Evolutionary conservation across 176 grass and related monocot species (phyloP).

Genomic region (Thinopyrum elongatum): DNA sequence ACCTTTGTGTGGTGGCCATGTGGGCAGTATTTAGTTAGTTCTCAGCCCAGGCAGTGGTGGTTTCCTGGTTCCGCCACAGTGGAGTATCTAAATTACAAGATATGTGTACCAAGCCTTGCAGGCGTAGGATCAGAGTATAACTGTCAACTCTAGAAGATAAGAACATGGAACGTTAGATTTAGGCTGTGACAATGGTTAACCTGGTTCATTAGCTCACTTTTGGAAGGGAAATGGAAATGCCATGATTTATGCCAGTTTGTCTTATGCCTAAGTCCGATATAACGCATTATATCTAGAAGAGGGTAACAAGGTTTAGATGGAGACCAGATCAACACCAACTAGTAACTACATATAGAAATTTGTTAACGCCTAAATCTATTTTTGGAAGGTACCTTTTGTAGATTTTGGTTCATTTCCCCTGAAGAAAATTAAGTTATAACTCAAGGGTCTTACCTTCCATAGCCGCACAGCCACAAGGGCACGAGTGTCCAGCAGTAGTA

Average conservation of each 20-base stretch:
- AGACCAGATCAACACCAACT: neutral
- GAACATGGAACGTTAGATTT: too few species aligned
- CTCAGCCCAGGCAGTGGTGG: too few species aligned
- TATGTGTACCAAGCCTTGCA: too few species aligned
- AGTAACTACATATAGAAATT: neutral
- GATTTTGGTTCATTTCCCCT: neutral
- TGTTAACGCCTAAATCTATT: neutral
- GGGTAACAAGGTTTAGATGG: neutral
- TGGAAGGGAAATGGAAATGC: too few species aligned
- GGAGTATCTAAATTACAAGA: too few species aligned
- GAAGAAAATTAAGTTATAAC: neutral
- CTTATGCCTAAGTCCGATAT: neutral
- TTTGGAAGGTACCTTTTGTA: neutral
- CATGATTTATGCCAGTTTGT: neutral
- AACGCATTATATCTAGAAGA: constrained; percentile 17
- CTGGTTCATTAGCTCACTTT: too few species aligned
- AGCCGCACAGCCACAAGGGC: constrained; percentile 91
- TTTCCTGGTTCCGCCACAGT: too few species aligned
- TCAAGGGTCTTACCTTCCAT: constrained; percentile 73
- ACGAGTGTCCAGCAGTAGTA: constrained; percentile 82
- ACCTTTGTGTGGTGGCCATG: too few species aligned
- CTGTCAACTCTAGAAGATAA: too few species aligned
- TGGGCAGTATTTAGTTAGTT: too few species aligned
- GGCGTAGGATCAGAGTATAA: too few species aligned
- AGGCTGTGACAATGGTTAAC: too few species aligned